A percentile compares a stretch with the other conserved stretches of the same genome.
These are phyloP conservation scores for Colletotrichum musae DNA, from an alignment of 2,329 filamentous ascomycete genomes.

Conservation along the genomic window DNA sequence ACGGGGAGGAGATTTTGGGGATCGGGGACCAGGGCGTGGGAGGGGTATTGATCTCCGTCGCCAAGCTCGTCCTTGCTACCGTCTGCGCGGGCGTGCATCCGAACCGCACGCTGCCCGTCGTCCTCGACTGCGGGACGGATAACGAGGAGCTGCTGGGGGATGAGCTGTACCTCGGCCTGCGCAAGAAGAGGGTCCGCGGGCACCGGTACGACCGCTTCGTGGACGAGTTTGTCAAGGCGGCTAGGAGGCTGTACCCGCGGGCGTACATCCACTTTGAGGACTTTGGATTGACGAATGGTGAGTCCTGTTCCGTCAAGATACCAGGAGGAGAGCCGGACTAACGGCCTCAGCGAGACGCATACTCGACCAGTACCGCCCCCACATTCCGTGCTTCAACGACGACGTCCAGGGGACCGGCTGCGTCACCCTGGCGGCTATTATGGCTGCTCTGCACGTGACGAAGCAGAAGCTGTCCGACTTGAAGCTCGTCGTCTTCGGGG, in stretches of 20 bases:
- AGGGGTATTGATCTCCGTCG: slow-evolving; percentile 86
- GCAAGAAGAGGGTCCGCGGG: slow-evolving; percentile 76
- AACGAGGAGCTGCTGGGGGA: slow-evolving; percentile 83
- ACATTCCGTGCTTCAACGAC: slow-evolving; percentile 90
- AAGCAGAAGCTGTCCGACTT: slow-evolving; percentile 77
- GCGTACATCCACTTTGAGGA: slow-evolving; percentile 94
- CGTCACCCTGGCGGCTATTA: slow-evolving; percentile 86
- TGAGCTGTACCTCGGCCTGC: slow-evolving; percentile 83
- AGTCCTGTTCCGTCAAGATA: slow-evolving; percentile 31
- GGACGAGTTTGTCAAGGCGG: slow-evolving; percentile 78
- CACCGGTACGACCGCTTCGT: slow-evolving; percentile 83
- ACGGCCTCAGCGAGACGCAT: slow-evolving; percentile 73
- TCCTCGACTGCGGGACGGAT: slow-evolving; percentile 89
- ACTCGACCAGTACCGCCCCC: slow-evolving; percentile 79
- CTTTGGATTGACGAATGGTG: slow-evolving; percentile 82
- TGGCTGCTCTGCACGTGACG: slow-evolving; percentile 80
- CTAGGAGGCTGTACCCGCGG: slow-evolving; percentile 79
- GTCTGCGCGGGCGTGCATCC: slow-evolving; percentile 91
- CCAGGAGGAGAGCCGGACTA: background rate
- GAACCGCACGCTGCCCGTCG: slow-evolving; percentile 82
- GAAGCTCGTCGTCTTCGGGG: slow-evolving; percentile 82
- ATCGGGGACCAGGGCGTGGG: slow-evolving; percentile 93
- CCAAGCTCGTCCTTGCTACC: slow-evolving; percentile 87
- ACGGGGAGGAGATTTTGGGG: slow-evolving; percentile 82
- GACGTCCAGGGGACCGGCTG: slow-evolving; percentile 92